A percentile compares a stretch with the other conserved stretches of the same genome.
Evolutionary conservation across 2,329 filamentous ascomycete genomes (phyloP).

Genomic region (Paracamarosporium sp.): DNA sequence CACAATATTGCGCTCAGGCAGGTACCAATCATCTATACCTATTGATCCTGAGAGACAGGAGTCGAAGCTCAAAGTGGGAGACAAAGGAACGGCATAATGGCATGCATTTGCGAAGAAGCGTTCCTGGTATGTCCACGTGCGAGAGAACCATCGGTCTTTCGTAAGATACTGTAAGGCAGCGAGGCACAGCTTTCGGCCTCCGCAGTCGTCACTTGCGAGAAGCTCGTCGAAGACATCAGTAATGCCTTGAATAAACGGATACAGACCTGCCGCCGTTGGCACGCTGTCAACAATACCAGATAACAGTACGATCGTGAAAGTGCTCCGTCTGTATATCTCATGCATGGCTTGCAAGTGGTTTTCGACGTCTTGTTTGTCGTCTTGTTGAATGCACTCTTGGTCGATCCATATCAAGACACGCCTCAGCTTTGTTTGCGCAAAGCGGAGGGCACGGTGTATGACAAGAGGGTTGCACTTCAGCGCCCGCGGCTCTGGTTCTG

Average conservation of each 20-base stretch:
- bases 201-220: neutral
- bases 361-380: slow-evolving; percentile 2
- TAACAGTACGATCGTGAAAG: slow-evolving; percentile 1
- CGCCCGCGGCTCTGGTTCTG: neutral
- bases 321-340: slow-evolving; percentile 2
- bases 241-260: neutral
- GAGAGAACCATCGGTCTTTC: neutral
- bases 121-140: slow-evolving; percentile 8
- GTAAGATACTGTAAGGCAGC: neutral
- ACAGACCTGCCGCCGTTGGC: neutral
- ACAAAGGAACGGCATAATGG: neutral
- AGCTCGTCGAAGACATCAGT: neutral
- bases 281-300: neutral
- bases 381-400: slow-evolving; percentile 12
- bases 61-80: neutral
- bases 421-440: neutral
- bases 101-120: neutral
- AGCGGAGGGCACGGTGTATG: slow-evolving; percentile 3
- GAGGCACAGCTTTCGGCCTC: neutral
- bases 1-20: neutral
- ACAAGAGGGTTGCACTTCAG: neutral
- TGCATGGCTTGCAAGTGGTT: slow-evolving; percentile 11
- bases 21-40: neutral
- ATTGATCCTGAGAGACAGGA: neutral
- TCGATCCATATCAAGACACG: slow-evolving; percentile 8